phyloP scores from a whole-genome alignment of 148 eudicot species.

The Limonium bicolor region DNA sequence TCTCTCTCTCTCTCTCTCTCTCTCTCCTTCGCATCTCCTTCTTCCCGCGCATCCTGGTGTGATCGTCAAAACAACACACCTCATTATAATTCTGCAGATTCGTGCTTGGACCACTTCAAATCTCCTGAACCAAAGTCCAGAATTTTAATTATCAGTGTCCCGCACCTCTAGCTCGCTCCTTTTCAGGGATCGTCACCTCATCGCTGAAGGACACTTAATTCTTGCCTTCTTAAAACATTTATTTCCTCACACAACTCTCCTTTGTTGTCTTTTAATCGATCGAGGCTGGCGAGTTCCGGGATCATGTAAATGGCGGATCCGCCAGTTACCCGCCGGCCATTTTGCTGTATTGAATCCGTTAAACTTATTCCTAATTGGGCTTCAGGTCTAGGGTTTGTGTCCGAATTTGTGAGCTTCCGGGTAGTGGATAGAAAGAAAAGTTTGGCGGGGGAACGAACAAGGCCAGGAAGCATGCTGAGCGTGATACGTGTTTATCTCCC shows the following conservation, averaged over 20 bases:
- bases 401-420: constrained; percentile 1
- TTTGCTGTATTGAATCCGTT: constrained; percentile 4
- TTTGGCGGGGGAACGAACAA: constrained; percentile 5
- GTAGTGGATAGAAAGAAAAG: neutral
- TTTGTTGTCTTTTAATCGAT: constrained; percentile 7
- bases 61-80: constrained; percentile 3
- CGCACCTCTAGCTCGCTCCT: neutral
- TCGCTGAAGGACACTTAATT: neutral
- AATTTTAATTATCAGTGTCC: neutral
- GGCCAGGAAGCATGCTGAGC: constrained; percentile 55
- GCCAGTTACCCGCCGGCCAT: constrained; percentile 45
- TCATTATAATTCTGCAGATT: constrained; percentile 1
- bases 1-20: neutral
- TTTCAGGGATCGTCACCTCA: constrained; percentile 3
- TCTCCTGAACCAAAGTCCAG: neutral
- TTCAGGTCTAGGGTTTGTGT: constrained; percentile 14
- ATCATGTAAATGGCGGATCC: constrained; percentile 62
- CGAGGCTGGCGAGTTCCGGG: constrained; percentile 57
- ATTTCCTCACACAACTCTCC: neutral
- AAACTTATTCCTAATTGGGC: constrained; percentile 5
- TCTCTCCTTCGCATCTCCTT: constrained; percentile 7
- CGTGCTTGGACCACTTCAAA: neutral
- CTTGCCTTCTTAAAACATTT: neutral
- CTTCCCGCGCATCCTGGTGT: neutral
- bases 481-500: constrained; percentile 86